A percentile compares a stretch with the other conserved stretches of the same genome.
These are phyloP conservation scores for Metschnikowia corniflorae DNA, from an alignment of 805 yeast species.

Conservation along the genomic window DNA sequence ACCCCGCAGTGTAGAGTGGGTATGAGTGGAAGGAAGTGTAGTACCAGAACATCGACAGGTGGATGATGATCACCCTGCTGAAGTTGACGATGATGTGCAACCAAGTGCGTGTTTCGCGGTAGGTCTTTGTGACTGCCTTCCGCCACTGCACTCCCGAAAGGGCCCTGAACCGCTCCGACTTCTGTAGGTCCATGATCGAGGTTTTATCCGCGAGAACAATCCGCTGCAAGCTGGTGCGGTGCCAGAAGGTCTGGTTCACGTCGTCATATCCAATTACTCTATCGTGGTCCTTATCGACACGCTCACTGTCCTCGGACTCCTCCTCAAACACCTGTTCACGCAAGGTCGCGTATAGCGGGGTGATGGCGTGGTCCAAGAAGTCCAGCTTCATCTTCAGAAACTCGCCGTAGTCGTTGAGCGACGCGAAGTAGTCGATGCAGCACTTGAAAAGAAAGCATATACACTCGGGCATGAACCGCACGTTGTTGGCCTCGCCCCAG, in stretches of 20 bases:
- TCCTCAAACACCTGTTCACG: slow-evolving; percentile 50
- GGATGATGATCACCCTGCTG: slow-evolving; percentile 70
- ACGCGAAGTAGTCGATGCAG: slow-evolving; percentile 63
- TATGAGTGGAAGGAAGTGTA: slow-evolving; percentile 68
- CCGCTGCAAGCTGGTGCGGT: slow-evolving; percentile 60
- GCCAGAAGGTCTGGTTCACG: slow-evolving; percentile 86
- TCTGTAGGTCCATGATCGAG: slow-evolving; percentile 50
- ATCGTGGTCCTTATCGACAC: slow-evolving; percentile 60
- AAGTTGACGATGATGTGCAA: slow-evolving; percentile 91
- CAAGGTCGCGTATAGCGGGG: slow-evolving; percentile 68
- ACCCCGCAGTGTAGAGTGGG: slow-evolving; percentile 58
- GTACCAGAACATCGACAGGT: slow-evolving; percentile 71
- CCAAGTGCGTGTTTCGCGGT: slow-evolving; percentile 96
- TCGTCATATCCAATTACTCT: slow-evolving; percentile 83
- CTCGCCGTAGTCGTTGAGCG: slow-evolving; percentile 32
- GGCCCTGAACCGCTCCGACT: slow-evolving; percentile 51
- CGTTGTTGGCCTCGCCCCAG: slow-evolving; percentile 90
- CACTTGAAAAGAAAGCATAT: slow-evolving; percentile 81
- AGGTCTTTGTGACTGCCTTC: slow-evolving; percentile 81
- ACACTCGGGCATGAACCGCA: slow-evolving; percentile 88
- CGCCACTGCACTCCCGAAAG: slow-evolving; percentile 63
- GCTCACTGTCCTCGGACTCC: slow-evolving; percentile 42
- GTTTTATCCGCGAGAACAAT: slow-evolving; percentile 45
- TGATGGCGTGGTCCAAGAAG: slow-evolving; percentile 64
- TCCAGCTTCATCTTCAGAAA: slow-evolving; percentile 25